These are phyloP conservation scores for Lactifluus piperatus DNA, from an alignment of 768 basidiomycete species.

Conservation along the genomic window DNA sequence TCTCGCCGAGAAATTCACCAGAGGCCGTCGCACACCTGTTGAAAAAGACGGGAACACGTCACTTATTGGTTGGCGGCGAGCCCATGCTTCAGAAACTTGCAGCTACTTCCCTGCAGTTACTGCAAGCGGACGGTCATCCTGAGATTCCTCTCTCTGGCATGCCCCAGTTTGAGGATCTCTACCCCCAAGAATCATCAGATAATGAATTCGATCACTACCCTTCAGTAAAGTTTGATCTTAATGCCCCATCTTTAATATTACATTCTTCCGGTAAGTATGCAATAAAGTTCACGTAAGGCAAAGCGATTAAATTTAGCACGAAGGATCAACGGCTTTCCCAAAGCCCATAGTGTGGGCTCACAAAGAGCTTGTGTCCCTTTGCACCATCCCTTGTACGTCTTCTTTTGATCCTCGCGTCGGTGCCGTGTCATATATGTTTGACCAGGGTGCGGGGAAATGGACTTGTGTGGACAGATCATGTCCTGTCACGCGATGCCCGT, in stretches of 20 bases:
- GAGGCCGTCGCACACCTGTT: slow-evolving; percentile 29
- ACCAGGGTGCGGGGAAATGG: slow-evolving; percentile 21
- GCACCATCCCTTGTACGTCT: slow-evolving; percentile 13
- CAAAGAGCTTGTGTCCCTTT: slow-evolving; percentile 4
- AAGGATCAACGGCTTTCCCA: slow-evolving; percentile 26
- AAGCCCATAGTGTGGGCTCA: slow-evolving; percentile 24
- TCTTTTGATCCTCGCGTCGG: neutral
- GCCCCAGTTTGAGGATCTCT: slow-evolving; percentile 23
- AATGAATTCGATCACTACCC: slow-evolving; percentile 15
- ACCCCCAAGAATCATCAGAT: slow-evolving; percentile 1
- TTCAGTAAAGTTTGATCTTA: slow-evolving; percentile 6
- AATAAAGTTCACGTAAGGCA: too few species aligned
- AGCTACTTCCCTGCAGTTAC: neutral
- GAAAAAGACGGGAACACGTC: slow-evolving; percentile 23
- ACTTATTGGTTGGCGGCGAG: slow-evolving; percentile 25
- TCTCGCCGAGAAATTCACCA: slow-evolving; percentile 35
- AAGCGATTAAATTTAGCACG: neutral
- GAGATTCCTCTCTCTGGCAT: slow-evolving; percentile 11
- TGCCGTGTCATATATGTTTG: neutral
- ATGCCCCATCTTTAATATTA: slow-evolving; percentile 22
- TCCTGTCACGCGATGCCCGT: slow-evolving; percentile 27
- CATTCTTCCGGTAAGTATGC: slow-evolving; percentile 28
- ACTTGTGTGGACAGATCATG: slow-evolving; percentile 23
- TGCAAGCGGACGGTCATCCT: neutral
- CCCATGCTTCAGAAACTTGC: slow-evolving; percentile 19